These are phyloP conservation scores for Neonectria neomacrospora DNA, from an alignment of 2,329 filamentous ascomycete genomes.

Conservation along the genomic window DNA sequence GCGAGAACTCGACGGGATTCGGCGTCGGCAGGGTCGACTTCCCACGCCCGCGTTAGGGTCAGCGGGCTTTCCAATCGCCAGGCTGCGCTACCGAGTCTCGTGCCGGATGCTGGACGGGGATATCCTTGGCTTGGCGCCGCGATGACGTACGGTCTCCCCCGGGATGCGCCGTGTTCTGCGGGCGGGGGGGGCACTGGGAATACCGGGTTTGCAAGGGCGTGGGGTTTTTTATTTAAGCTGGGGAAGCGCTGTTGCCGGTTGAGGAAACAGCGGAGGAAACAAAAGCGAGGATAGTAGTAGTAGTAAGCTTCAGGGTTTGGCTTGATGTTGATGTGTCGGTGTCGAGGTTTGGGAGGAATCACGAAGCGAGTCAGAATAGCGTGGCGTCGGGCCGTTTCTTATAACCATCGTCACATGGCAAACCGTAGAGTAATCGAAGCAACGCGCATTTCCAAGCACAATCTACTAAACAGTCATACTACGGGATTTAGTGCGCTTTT, in stretches of 20 bases:
- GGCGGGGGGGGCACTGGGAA: no score
- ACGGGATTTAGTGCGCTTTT: neutral
- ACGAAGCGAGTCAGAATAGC: neutral
- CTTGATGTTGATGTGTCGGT: neutral
- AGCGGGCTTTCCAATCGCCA: constrained; percentile 17
- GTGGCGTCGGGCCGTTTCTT: constrained; percentile 12
- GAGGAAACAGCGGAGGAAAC: neutral
- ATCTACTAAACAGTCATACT: neutral
- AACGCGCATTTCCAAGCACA: neutral
- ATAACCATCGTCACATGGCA: constrained; percentile 15
- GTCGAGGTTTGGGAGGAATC: neutral
- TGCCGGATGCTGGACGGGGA: constrained; percentile 27
- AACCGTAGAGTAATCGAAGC: constrained; percentile 14
- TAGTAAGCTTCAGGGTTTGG: constrained; percentile 3
- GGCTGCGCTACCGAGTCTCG: constrained; percentile 26
- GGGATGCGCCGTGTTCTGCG: constrained; percentile 3
- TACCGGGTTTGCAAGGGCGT: no score
- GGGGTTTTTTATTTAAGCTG: neutral
- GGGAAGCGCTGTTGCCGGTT: neutral
- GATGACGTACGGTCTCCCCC: constrained; percentile 27
- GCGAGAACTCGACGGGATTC: constrained; percentile 18
- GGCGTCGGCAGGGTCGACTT: constrained; percentile 9
- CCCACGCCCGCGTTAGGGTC: constrained; percentile 9
- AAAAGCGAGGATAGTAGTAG: neutral
- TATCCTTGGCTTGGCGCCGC: constrained; percentile 22